Conservation (phyloP, 306 rosid genomes). For the Corylus americana region DNA sequence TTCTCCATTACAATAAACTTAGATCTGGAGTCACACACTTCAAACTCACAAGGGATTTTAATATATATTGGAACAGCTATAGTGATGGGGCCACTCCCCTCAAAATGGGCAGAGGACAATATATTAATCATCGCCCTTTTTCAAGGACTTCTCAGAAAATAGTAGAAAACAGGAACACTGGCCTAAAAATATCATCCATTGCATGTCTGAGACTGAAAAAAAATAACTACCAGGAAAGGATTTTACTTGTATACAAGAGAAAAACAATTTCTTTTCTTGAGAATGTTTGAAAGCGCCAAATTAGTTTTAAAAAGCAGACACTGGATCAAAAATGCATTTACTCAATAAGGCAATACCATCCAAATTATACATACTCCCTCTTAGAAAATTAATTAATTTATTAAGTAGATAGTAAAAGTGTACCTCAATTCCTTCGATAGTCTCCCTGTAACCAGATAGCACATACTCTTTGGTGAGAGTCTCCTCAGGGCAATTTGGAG, state of each 20-base stretch:
- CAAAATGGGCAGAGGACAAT: not conserved
- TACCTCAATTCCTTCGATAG: slow-evolving; percentile 94
- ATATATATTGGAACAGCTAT: not conserved
- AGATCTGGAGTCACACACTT: not conserved
- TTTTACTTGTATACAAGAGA: not conserved
- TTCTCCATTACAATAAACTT: not conserved
- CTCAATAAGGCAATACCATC: not conserved
- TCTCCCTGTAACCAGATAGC: slow-evolving; percentile 79
- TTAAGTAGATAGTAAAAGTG: slow-evolving; percentile 1
- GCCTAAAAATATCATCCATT: not conserved
- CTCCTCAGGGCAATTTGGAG: slow-evolving; percentile 86
- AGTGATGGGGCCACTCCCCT: not conserved
- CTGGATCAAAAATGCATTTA: not conserved
- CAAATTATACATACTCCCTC: not conserved
- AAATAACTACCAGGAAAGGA: not conserved
- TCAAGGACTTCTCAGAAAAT: not conserved
- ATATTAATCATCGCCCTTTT: not conserved
- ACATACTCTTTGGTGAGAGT: slow-evolving; percentile 82
- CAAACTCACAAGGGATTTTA: not conserved
- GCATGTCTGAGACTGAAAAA: not conserved
- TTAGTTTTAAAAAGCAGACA: not conserved
- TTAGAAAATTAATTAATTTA: not conserved
- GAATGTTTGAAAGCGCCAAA: not conserved
- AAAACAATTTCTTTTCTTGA: not conserved
- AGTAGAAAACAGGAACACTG: not conserved